Evolutionary conservation across 768 basidiomycete species (phyloP), one percentile per base, ranked within the genome.

Genomic region (Agaricus blazei): DNA sequence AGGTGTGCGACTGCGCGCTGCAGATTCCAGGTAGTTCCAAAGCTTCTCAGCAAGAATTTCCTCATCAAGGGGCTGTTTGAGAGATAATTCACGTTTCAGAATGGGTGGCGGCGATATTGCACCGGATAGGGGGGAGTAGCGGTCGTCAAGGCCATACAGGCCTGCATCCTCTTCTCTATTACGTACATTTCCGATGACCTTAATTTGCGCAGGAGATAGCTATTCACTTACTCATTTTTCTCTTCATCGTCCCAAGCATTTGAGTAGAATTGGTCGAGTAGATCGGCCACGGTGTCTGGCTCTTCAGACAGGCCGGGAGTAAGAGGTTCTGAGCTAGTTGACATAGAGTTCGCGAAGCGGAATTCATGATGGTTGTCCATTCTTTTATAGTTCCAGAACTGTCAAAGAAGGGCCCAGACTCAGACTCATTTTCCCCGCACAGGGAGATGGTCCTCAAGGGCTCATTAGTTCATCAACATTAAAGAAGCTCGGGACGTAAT

Each of bases 131-230:
- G 60, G 54, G 40, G 61, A 51, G 11, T 62, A 60, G 19, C 41
- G 58, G 48, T 63, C 59, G 46, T 71, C 70, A 8, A 69, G 52
- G 48, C 67, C 67, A 36, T 70, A 70, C 12, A 71, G 46, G 48
- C 65, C 57, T 40, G 58, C 60, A 40, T 68, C 68, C 44, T 66
- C 67, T 43, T 67, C 68, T n/a, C 62, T 65, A n/a, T 48, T 11
- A 58, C 45, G 37, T 46, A 19, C 27, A 9, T 23, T 24, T 29
- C 14, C 29, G 9, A 52, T 26, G 49, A 40, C 26, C 28, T 51
- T 44, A 28, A 52, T 38, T 15, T n/a, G 43, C 19, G 24, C 12
- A 14, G 12, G 12, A 23, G 42, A 11, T 14, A 41, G 24, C 37
- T 27, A 54, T 58, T 59, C 44, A 62, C 61, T 55, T 41, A 49